Evolutionary conservation across 257 asterid species (phyloP).

Genomic region (Gentiana dahurica): DNA sequence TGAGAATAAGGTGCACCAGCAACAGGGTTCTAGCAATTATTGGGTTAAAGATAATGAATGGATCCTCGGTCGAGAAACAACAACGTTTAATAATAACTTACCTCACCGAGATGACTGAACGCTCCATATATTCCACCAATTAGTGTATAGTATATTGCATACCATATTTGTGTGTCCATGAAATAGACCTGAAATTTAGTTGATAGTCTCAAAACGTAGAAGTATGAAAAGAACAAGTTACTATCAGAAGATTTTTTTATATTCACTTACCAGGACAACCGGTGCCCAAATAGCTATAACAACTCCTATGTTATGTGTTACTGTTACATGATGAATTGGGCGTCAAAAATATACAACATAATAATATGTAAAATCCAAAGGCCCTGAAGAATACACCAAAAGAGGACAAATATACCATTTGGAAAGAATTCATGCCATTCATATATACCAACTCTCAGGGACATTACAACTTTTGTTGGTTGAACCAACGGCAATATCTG

Average conservation of each 20-base stretch:
- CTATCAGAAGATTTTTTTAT: slow-evolving; percentile 1
- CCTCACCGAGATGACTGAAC: slow-evolving; percentile 99
- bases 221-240: slow-evolving; percentile 4
- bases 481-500: slow-evolving; percentile 88
- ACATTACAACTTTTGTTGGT: slow-evolving; percentile 74
- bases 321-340: slow-evolving; percentile 40
- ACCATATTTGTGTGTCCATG: slow-evolving; percentile 98
- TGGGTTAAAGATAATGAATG: not conserved
- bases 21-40: not conserved
- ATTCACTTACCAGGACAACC: slow-evolving; percentile 57
- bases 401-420: slow-evolving; percentile 34
- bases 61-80: not conserved
- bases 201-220: slow-evolving; percentile 13
- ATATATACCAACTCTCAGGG: slow-evolving; percentile 48
- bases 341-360: slow-evolving; percentile 13
- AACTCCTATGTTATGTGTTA: slow-evolving; percentile 64
- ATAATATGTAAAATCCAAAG: not conserved
- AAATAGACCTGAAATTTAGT: slow-evolving; percentile 59
- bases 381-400: slow-evolving; percentile 6
- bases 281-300: slow-evolving; percentile 94
- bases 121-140: slow-evolving; percentile 96
- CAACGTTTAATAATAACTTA: slow-evolving; percentile 21
- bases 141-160: slow-evolving; percentile 77
- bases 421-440: slow-evolving; percentile 99
- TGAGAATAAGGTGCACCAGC: not conserved